These are phyloP conservation scores for Ceratobasidium sp. DNA, from an alignment of 1,284 basidiomycete species.

Conservation along the genomic window DNA sequence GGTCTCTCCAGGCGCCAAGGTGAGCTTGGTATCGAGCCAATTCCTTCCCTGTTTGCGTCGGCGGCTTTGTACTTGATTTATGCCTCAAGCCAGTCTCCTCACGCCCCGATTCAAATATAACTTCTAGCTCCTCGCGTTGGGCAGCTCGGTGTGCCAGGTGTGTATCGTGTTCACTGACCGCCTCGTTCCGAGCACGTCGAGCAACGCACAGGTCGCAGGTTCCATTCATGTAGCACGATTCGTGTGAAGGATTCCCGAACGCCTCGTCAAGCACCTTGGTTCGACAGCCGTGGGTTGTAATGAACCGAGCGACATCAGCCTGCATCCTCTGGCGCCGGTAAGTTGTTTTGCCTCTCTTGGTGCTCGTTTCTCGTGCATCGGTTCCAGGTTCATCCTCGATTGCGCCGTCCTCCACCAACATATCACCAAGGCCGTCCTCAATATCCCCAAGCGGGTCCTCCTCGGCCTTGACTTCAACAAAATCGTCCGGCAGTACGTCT, in stretches of 20 bases:
- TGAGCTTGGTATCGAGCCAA: neutral
- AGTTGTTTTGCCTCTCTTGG: neutral
- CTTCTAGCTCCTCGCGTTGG: neutral
- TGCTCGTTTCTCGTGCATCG: neutral
- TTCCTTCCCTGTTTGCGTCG: neutral
- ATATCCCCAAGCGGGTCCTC: neutral
- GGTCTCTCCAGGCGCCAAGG: neutral
- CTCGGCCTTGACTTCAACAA: neutral
- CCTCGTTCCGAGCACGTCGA: neutral
- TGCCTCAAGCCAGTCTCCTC: neutral
- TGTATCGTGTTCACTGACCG: neutral
- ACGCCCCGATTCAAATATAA: neutral
- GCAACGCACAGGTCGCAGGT: constrained; percentile 3
- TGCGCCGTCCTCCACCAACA: neutral
- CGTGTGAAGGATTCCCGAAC: constrained; percentile 1
- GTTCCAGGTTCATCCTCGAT: neutral
- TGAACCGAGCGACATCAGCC: constrained; percentile 6
- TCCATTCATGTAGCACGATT: neutral
- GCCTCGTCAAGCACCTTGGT: constrained; percentile 3
- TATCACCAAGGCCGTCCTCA: neutral
- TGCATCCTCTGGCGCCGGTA: neutral
- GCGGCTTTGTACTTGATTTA: neutral
- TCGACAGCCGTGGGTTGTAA: neutral
- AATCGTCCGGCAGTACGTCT: neutral
- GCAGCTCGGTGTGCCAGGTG: neutral